A percentile compares a stretch with the other conserved stretches of the same genome.
Evolutionary conservation across 2,329 filamentous ascomycete genomes (phyloP).

Genomic region (Penicillium concentricum): DNA sequence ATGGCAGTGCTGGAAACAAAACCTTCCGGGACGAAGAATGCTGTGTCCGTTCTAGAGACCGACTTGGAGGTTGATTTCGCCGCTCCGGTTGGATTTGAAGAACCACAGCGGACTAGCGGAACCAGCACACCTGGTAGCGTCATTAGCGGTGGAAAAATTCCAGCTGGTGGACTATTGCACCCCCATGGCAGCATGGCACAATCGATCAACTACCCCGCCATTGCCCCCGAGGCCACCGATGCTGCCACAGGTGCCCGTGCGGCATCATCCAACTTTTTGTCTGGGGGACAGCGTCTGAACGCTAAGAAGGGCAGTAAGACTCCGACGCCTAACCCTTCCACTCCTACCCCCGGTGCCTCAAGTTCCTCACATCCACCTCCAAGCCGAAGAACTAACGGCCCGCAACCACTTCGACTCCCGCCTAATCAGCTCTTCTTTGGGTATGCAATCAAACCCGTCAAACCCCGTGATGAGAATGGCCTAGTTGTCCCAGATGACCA

Average conservation of each 20-base stretch:
- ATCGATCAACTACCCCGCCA: conserved; percentile 92
- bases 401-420: conserved; percentile 78
- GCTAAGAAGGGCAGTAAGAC: conserved; percentile 78
- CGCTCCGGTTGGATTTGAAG: conserved; percentile 87
- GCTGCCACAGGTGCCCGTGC: conserved; percentile 63
- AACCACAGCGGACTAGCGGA: conserved; percentile 75
- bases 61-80: conserved; percentile 97
- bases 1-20: conserved; percentile 94
- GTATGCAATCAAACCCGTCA: conserved; percentile 86
- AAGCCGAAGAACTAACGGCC: conserved; percentile 65
- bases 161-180: conserved; percentile 73
- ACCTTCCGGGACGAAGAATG: conserved; percentile 77
- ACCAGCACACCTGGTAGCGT: conserved; percentile 78
- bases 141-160: conserved; percentile 59
- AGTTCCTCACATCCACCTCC: conserved; percentile 47
- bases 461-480: conserved; percentile 67
- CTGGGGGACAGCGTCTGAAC: conserved; percentile 77
- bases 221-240: conserved; percentile 72
- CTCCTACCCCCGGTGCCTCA: conserved; percentile 64
- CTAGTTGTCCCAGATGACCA: conserved; percentile 62
- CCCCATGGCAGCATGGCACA: conserved; percentile 93
- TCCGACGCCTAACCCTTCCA: conserved; percentile 69
- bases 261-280: conserved; percentile 73
- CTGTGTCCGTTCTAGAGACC: conserved; percentile 89
- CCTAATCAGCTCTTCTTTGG: conserved; percentile 96